Conservation (phyloP, 1,139 yeast genomes). For the Lodderomyces metapsilosis region DNA sequence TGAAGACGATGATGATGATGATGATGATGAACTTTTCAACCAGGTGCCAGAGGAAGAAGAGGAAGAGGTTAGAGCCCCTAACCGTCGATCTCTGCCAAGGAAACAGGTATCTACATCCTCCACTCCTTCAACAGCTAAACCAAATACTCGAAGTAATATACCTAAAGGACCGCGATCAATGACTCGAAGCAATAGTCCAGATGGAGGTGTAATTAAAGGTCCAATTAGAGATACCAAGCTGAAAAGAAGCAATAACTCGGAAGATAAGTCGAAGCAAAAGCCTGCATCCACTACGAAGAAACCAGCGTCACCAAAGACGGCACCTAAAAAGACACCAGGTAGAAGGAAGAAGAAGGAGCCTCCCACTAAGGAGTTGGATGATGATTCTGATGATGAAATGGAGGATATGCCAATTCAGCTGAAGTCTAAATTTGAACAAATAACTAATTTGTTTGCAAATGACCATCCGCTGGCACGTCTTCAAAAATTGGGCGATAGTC, state of each 20-base stretch:
- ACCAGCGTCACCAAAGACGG: neutral
- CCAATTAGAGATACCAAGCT: neutral
- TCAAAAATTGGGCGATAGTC: neutral
- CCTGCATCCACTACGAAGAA: neutral
- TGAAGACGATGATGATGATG: neutral
- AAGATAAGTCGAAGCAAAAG: neutral
- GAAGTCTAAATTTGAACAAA: neutral
- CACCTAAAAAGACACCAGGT: neutral
- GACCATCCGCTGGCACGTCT: neutral
- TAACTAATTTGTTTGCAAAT: neutral
- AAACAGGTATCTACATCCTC: neutral
- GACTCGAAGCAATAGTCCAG: neutral
- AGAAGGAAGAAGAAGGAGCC: neutral
- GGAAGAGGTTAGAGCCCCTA: neutral
- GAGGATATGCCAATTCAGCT: neutral
- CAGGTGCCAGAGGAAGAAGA: conserved; percentile 3
- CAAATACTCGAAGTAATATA: neutral
- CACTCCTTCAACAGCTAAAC: neutral
- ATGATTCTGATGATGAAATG: neutral
- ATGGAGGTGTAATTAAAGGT: neutral
- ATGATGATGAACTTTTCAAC: neutral
- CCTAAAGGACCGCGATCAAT: neutral
- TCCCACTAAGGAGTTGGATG: neutral
- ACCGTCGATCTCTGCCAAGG: neutral
- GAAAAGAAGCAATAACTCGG: neutral